Percentiles rank a stretch among this genome's conserved stretches.
These are phyloP conservation scores for Eucalyptus cladocalyx DNA, from an alignment of 345 rosid species.

Conservation along the genomic window DNA sequence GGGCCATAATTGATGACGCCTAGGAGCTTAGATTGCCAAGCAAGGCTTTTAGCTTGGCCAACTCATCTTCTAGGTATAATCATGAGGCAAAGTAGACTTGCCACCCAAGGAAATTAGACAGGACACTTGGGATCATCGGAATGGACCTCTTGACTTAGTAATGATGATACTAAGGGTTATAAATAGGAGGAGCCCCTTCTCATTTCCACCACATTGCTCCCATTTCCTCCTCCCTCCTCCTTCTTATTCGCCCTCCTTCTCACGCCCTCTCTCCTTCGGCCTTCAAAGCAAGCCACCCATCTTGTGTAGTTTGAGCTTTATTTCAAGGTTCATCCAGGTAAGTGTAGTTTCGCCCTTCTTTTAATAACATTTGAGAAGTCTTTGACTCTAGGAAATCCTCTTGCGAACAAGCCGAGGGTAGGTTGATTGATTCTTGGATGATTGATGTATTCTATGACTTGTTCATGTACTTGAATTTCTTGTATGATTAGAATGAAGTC, in stretches of 20 bases:
- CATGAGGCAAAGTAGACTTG: too few species aligned
- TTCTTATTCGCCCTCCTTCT: background rate
- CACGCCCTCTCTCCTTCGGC: rapidly evolving
- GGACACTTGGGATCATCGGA: too few species aligned
- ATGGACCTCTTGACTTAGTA: background rate
- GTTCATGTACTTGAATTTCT: background rate
- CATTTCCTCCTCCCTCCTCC: background rate
- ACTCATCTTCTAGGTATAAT: too few species aligned
- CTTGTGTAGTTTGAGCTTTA: background rate
- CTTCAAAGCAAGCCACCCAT: background rate
- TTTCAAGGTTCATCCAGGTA: background rate
- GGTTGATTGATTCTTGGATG: background rate
- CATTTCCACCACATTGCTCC: background rate
- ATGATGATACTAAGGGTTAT: background rate
- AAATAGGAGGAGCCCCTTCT: background rate
- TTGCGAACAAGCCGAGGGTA: background rate
- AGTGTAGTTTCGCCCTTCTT: background rate
- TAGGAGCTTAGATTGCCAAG: too few species aligned
- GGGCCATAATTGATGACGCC: too few species aligned
- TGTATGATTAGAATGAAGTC: background rate
- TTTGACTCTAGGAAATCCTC: background rate
- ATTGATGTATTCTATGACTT: background rate
- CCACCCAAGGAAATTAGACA: background rate
- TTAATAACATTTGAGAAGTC: background rate
- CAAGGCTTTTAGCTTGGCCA: too few species aligned